Percentiles rank a stretch among this genome's conserved stretches.
Conservation (phyloP, 441 rosid genomes). For the Dalechampia spathulata region DNA sequence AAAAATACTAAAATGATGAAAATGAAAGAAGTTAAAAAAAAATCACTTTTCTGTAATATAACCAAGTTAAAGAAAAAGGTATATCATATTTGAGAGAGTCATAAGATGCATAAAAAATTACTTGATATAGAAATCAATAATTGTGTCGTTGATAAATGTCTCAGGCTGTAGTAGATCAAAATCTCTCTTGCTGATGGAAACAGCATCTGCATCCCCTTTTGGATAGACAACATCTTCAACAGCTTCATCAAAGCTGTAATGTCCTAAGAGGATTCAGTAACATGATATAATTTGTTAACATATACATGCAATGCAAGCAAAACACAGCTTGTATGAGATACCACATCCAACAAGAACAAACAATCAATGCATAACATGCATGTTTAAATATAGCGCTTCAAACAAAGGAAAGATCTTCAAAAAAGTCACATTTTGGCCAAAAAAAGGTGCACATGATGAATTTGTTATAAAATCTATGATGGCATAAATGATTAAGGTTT, state of each 20-base stretch:
- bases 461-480: neutral
- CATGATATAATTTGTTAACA: neutral
- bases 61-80: neutral
- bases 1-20: neutral
- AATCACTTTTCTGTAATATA: neutral
- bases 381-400: neutral
- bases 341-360: neutral
- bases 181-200: conserved; percentile 67
- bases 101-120: conserved; percentile 23
- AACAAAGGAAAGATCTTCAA: neutral
- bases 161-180: conserved; percentile 73
- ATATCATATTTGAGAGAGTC: neutral
- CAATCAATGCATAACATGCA: neutral
- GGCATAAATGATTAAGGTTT: neutral
- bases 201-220: conserved; percentile 82
- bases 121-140: conserved; percentile 93
- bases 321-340: neutral
- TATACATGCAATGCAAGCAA: neutral
- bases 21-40: neutral
- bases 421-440: neutral
- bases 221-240: conserved; percentile 83
- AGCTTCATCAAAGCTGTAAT: conserved; percentile 71
- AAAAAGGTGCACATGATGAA: neutral
- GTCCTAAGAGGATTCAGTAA: conserved; percentile 21
- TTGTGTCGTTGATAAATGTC: conserved; percentile 83